Percentiles rank a stretch among this genome's conserved stretches.
Conservation (phyloP, 805 yeast genomes). For the Clavispora carvajalis region DNA sequence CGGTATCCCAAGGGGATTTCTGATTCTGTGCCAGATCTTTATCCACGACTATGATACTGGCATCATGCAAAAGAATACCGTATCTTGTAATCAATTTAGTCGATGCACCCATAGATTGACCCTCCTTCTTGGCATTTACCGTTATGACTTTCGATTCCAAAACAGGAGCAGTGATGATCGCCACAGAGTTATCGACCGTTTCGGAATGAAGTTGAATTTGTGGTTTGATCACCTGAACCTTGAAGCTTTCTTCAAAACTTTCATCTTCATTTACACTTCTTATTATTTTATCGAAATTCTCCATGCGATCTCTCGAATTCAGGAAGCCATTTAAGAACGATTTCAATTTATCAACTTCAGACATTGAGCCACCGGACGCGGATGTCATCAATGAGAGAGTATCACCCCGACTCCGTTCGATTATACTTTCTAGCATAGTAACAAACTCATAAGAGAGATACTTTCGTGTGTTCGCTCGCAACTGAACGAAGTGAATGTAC, state of each 20-base stretch:
- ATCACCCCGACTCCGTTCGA: constrained; percentile 36
- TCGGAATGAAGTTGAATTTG: constrained; percentile 40
- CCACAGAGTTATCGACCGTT: constrained; percentile 45
- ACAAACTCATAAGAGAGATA: constrained; percentile 34
- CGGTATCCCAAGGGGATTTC: constrained; percentile 18
- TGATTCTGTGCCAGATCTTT: constrained; percentile 24
- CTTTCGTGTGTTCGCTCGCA: constrained; percentile 21
- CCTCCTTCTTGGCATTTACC: constrained; percentile 41
- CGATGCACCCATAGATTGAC: constrained; percentile 30
- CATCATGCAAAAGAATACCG: constrained; percentile 63
- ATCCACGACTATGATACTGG: constrained; percentile 66
- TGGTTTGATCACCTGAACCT: constrained; percentile 36
- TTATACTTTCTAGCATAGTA: constrained; percentile 27
- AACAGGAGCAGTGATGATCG: constrained; percentile 68
- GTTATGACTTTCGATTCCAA: constrained; percentile 67
- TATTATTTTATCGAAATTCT: constrained; percentile 29
- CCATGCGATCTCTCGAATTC: constrained; percentile 19
- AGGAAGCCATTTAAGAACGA: constrained; percentile 3
- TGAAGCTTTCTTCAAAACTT: constrained; percentile 33
- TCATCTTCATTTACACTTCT: constrained; percentile 18
- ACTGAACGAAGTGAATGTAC: constrained; percentile 34
- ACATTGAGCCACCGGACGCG: not conserved
- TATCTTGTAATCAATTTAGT: constrained; percentile 54
- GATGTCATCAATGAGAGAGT: constrained; percentile 20
- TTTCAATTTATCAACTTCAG: not conserved